Evolutionary conservation across 2,329 filamentous ascomycete genomes (phyloP), one percentile per base, ranked within the genome.

Genomic region (Penicillium crustosum): DNA sequence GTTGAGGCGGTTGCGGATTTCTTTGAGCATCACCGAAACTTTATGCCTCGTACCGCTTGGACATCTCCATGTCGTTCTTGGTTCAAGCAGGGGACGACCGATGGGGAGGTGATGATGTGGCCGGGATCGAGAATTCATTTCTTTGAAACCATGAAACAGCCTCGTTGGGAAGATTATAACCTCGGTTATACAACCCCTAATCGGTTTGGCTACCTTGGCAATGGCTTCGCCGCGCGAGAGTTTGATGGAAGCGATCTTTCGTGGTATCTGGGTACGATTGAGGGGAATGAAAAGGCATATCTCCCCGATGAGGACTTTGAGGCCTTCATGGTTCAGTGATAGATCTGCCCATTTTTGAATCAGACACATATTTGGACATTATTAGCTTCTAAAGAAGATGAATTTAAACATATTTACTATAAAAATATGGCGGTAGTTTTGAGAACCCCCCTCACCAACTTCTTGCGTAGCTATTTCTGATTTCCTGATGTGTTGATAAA

Each of bases 111-210:
- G 2, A 58, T 59, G 58, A 66, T 65, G 58, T 67, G 62, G 60
- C 66, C 66, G 0, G 65, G 63, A 9, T 61, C 60, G 0, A 44
- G 67, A 15, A 58, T 70, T 8, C 67, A 69, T 39, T 69, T 63
- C 53, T 67, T 69, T 38, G 61, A 68, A 12, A 59, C 57, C 6
- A 55, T 71, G 55, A 57, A 64, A 29, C 39, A 53, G 9, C 63
- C 63, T 4, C 62, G 66, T 23, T 71, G 56, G 53, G 68, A 70
- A 50, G 68, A 70, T 27, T 70, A 62, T 36, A 48, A 64, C 15
- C 45, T 67, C n/a, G 45, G 42, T 15, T 69, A 67, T 43, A 53
- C 48, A 3, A 53, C 57, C 5, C 23, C 36, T 6, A 66, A 67
- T 43, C 50, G 55, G 12, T 66, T 63, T 55, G 55, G 57, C 1